Percentiles rank a stretch among this genome's conserved stretches.
These are phyloP conservation scores for Haematococcus lacustris DNA, from an alignment of 139 green algal species.

Conservation along the genomic window DNA sequence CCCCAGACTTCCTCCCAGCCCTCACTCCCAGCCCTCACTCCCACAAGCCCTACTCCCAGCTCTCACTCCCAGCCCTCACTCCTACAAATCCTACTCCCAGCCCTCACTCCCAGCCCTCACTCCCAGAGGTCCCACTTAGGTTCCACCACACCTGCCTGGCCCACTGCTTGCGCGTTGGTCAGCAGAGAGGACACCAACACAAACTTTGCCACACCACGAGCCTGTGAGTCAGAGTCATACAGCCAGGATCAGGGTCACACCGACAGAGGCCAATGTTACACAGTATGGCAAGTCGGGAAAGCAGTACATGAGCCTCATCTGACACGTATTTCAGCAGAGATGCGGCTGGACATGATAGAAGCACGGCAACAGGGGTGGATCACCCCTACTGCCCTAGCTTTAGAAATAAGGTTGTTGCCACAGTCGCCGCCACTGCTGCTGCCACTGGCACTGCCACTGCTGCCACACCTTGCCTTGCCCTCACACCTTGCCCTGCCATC, in stretches of 20 bases:
- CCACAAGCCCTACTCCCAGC: too few relatives aligned
- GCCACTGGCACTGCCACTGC: neutral
- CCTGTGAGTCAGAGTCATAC: neutral
- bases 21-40: too few relatives aligned
- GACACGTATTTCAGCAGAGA: neutral
- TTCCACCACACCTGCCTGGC: conserved; percentile 3
- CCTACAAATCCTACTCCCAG: too few relatives aligned
- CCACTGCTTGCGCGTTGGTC: conserved; percentile 14
- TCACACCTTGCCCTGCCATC: too few relatives aligned
- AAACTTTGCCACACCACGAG: conserved; percentile 20
- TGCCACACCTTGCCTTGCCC: neutral
- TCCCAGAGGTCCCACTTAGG: too few relatives aligned
- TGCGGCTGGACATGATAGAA: neutral
- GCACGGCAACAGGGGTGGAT: neutral
- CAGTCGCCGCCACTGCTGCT: neutral
- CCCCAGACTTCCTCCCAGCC: too few relatives aligned
- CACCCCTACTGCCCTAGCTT: neutral
- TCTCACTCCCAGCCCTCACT: too few relatives aligned
- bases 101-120: too few relatives aligned
- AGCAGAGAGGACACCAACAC: conserved; percentile 52
- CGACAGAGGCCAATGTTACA: neutral
- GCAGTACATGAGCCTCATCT: neutral
- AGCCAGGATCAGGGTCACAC: neutral
- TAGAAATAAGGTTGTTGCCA: neutral
- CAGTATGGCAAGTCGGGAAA: neutral